Evolutionary conservation across 192 early-diverging fungal genomes (phyloP).

Genomic region (Linnemannia hyalina): DNA sequence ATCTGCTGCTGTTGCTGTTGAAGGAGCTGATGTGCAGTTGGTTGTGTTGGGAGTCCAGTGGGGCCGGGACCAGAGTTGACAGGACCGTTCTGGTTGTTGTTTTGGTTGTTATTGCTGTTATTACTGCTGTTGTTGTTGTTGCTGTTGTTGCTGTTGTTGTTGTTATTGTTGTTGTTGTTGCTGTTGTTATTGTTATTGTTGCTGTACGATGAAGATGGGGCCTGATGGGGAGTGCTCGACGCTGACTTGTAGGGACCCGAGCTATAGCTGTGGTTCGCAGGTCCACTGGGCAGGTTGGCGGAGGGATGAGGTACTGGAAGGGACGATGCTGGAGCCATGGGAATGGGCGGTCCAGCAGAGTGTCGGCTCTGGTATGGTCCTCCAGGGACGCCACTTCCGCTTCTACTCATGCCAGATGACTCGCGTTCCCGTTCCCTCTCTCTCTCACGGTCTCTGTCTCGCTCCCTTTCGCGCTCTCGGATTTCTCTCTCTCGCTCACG

Average conservation of each 20-base stretch:
- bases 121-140: constrained; percentile 7
- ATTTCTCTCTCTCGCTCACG: constrained; percentile 21
- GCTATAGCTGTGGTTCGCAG: constrained; percentile 14
- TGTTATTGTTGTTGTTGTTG: neutral
- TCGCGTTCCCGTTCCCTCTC: constrained; percentile 37
- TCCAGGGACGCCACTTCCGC: constrained; percentile 2
- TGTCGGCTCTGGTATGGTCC: constrained; percentile 17
- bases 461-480: constrained; percentile 19
- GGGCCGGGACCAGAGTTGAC: neutral
- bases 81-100: constrained; percentile 10
- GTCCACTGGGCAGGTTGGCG: neutral
- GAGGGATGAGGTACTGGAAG: constrained; percentile 15
- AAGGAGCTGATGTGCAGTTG: constrained; percentile 40
- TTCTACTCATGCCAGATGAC: neutral
- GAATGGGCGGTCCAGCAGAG: constrained; percentile 4
- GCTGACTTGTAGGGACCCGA: constrained; percentile 28
- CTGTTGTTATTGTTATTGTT: constrained; percentile 13
- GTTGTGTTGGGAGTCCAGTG: constrained; percentile 18
- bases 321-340: neutral
- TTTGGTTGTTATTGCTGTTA: neutral
- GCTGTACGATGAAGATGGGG: constrained; percentile 14
- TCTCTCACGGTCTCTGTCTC: constrained; percentile 27
- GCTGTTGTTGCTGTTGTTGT: neutral
- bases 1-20: constrained; percentile 56
- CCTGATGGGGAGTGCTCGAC: neutral